phyloP scores from a whole-genome alignment of 78 protist species.

The Dictyostelium discoideum region DNA sequence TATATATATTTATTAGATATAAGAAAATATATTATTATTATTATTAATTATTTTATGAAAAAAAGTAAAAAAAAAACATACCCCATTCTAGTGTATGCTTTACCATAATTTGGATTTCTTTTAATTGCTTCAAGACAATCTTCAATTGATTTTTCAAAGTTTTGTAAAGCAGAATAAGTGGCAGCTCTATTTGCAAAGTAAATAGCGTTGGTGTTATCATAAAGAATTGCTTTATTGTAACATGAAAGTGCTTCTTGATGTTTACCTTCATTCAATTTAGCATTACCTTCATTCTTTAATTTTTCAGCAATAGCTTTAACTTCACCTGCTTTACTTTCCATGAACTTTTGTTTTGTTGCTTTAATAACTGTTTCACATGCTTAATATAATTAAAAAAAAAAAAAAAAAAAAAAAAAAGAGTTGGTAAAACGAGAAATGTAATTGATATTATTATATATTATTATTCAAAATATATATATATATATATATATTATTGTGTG shows the following conservation, averaged over 20 bases:
- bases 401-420: background rate
- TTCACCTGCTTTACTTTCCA: conserved; percentile 42
- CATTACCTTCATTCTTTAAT: conserved; percentile 61
- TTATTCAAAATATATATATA: no score
- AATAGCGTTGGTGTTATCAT: conserved; percentile 56
- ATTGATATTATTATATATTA: no score
- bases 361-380: conserved; percentile 27
- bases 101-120: conserved; percentile 52
- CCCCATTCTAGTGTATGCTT: conserved; percentile 71
- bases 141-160: conserved; percentile 48
- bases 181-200: conserved; percentile 71
- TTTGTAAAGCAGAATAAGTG: background rate
- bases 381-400: background rate
- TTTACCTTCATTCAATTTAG: conserved; percentile 6
- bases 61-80: background rate
- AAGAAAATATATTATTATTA: no score
- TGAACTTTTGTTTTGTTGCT: conserved; percentile 49
- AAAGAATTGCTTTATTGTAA: conserved; percentile 47
- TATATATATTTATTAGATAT: no score
- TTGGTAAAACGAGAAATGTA: no score
- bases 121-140: conserved; percentile 45
- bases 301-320: conserved; percentile 50
- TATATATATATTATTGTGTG: no score
- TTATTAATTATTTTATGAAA: background rate
- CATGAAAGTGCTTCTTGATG: conserved; percentile 46